Evolutionary conservation across 73 alveolate genomes (phyloP).

Genomic region (Tetrahymena borealis): DNA sequence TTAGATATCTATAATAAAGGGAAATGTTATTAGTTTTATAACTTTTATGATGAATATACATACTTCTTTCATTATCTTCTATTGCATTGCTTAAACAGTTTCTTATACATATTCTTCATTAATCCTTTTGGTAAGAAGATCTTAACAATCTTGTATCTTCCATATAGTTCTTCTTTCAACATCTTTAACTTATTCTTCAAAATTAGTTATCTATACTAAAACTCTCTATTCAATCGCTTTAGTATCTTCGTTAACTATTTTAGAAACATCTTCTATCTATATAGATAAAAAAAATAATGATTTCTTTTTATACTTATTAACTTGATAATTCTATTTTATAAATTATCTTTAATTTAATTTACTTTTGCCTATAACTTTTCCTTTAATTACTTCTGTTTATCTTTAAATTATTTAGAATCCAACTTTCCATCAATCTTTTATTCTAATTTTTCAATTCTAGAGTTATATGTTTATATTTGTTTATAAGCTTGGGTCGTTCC

Average conservation of each 20-base stretch:
- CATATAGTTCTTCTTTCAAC: conserved; percentile 43
- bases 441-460: conserved; percentile 29
- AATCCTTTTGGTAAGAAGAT: conserved; percentile 19
- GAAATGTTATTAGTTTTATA: not conserved
- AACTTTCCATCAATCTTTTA: conserved; percentile 14
- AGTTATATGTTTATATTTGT: conserved; percentile 13
- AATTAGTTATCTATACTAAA: conserved; percentile 9
- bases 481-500: not conserved
- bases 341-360: not conserved
- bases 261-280: conserved; percentile 23
- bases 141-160: conserved; percentile 45
- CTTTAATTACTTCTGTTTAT: conserved; percentile 26
- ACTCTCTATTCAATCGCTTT: conserved; percentile 16
- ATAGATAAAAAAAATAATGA: not conserved
- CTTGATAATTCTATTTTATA: not conserved
- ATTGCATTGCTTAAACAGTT: conserved; percentile 25
- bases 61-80: conserved; percentile 35
- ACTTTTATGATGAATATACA: not conserved
- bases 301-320: not conserved
- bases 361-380: not conserved
- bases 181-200: conserved; percentile 33
- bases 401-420: conserved; percentile 30
- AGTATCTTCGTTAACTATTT: not conserved
- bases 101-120: conserved; percentile 41
- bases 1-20: conserved; percentile 5